Evolutionary conservation across 768 basidiomycete genomes (phyloP).

Genomic region (Collybia nuda): DNA sequence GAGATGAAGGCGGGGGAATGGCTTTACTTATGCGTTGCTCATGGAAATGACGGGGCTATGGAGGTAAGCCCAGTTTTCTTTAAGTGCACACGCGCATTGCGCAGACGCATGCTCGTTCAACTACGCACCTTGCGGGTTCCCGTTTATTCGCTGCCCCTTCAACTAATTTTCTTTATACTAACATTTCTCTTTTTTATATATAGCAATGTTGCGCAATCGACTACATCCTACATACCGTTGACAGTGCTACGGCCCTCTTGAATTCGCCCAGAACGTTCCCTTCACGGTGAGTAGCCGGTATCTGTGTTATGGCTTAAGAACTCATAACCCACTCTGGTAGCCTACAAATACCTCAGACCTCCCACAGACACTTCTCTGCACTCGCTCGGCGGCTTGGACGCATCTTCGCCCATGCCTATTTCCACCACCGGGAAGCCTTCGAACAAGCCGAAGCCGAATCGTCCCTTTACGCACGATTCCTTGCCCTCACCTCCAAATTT

Average conservation of each 20-base stretch:
- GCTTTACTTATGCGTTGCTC: conserved; percentile 94
- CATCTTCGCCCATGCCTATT: conserved; percentile 96
- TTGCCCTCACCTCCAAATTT: conserved; percentile 78
- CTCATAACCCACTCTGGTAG: conserved; percentile 33
- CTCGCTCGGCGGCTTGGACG: conserved; percentile 89
- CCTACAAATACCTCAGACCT: conserved; percentile 77
- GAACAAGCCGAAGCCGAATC: conserved; percentile 90
- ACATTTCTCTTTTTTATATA: neutral
- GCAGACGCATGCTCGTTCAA: too few species aligned
- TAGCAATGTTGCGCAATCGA: conserved; percentile 97
- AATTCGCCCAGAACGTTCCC: conserved; percentile 93
- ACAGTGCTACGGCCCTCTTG: conserved; percentile 88
- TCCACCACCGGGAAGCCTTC: conserved; percentile 90
- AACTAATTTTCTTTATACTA: neutral
- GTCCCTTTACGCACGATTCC: conserved; percentile 86
- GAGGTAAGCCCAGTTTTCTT: conserved; percentile 54
- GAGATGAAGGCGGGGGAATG: conserved; percentile 99
- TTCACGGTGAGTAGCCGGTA: conserved; percentile 58
- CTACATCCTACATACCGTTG: conserved; percentile 91
- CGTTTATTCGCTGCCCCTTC: too few species aligned
- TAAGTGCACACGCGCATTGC: too few species aligned
- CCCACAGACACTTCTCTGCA: conserved; percentile 85
- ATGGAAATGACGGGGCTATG: conserved; percentile 85
- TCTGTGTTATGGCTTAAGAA: neutral
- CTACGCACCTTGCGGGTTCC: too few species aligned